phyloP scores from a whole-genome alignment of 139 green algal species.

The Deuterostichococcus epilithicus region DNA sequence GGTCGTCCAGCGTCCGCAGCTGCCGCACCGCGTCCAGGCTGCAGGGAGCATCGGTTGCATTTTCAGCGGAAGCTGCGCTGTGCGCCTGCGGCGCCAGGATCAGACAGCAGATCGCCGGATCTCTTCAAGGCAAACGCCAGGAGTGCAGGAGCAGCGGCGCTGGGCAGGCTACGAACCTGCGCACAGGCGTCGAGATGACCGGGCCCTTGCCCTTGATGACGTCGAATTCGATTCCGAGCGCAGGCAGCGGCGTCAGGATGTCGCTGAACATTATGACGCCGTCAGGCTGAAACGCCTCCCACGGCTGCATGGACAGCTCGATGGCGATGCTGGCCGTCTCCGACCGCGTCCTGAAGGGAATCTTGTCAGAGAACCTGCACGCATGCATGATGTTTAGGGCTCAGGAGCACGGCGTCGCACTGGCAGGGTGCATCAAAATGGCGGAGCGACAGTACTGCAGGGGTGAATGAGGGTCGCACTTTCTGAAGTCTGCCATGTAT shows the following conservation, averaged over 20 bases:
- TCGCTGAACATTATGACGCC: slow-evolving; percentile 99
- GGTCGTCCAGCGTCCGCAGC: slow-evolving; percentile 73
- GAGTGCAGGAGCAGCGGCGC: not conserved
- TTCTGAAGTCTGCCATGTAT: slow-evolving; percentile 97
- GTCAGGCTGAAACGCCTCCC: slow-evolving; percentile 87
- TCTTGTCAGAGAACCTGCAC: slow-evolving; percentile 82
- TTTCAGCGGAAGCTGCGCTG: not conserved
- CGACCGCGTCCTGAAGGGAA: slow-evolving; percentile 86
- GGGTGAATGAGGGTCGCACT: slow-evolving; percentile 29
- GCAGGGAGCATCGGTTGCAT: slow-evolving; percentile 23
- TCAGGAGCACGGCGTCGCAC: too few relatives aligned
- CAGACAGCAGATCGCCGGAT: not conserved
- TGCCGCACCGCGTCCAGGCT: slow-evolving; percentile 58
- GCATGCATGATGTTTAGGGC: too few relatives aligned
- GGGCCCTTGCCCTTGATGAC: slow-evolving; percentile 94
- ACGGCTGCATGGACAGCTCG: slow-evolving; percentile 95
- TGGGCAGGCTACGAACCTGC: slow-evolving; percentile 19
- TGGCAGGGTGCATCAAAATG: too few relatives aligned
- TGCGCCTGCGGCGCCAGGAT: not conserved
- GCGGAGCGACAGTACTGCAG: too few relatives aligned
- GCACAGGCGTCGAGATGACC: slow-evolving; percentile 66
- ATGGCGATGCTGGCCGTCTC: slow-evolving; percentile 95
- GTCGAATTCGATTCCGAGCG: slow-evolving; percentile 97
- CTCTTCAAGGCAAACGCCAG: not conserved
- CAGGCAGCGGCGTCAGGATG: slow-evolving; percentile 96